A percentile compares a stretch with the other conserved stretches of the same genome.
These are phyloP conservation scores for Rosellinia necatrix DNA, from an alignment of 2,329 filamentous ascomycete genomes.

Conservation along the genomic window DNA sequence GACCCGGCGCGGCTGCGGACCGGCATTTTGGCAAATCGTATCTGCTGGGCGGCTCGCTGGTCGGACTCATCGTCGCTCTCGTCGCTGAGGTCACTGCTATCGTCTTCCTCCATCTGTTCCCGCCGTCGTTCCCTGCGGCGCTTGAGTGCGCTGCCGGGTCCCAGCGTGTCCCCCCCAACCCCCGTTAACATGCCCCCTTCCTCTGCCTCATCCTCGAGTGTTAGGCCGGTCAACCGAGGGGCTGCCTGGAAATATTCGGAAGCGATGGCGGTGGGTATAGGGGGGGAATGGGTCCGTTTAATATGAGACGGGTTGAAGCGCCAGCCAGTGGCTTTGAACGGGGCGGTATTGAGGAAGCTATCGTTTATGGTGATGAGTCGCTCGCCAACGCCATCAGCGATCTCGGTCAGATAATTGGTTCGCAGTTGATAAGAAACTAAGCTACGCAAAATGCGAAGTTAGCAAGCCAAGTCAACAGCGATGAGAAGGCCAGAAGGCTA, in stretches of 20 bases:
- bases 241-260: conserved; percentile 81
- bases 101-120: conserved; percentile 81
- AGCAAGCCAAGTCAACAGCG: conserved; percentile 11
- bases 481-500: neutral
- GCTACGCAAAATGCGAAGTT: conserved; percentile 48
- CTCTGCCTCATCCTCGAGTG: conserved; percentile 72
- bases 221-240: conserved; percentile 64
- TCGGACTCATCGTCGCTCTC: conserved; percentile 81
- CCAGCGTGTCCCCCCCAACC: conserved; percentile 69
- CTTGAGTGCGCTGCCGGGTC: conserved; percentile 68
- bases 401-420: conserved; percentile 77
- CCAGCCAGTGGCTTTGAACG: conserved; percentile 85
- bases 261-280: conserved; percentile 80
- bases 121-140: conserved; percentile 64
- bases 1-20: conserved; percentile 84
- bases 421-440: conserved; percentile 83
- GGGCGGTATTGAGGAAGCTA: conserved; percentile 75
- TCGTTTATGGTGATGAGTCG: conserved; percentile 82
- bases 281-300: conserved; percentile 83
- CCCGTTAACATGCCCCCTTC: conserved; percentile 74
- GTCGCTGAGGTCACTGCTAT: conserved; percentile 83
- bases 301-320: conserved; percentile 72
- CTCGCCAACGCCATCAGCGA: conserved; percentile 84
- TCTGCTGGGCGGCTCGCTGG: conserved; percentile 78
- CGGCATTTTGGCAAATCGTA: conserved; percentile 96